Evolutionary conservation across 2,329 filamentous ascomycete genomes (phyloP), one percentile per base, ranked within the genome.

Genomic region (Diaporthe australafricana): DNA sequence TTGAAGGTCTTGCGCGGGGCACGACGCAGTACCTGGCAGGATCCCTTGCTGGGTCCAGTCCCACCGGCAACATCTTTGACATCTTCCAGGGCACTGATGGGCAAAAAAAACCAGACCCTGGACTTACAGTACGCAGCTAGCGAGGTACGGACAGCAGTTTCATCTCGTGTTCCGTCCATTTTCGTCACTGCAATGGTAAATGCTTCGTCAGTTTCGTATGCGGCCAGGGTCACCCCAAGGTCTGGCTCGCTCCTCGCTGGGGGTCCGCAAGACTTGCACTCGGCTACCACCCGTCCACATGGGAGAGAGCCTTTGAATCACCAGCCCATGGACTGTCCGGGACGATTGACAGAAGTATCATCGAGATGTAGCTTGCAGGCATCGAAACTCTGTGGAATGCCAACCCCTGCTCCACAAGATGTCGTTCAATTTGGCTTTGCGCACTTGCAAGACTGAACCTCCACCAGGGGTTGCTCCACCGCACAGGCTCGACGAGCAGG

Each of bases 71-170:
- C 50, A 20, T 25, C 65, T 56, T 45, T 56, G 65, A 32, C 50
- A 45, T 57, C 71, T 55, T 35, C 35, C n/a, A 27, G 63, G 57
- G 42, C 65, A 30, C 65, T n/a, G 47, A 42, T 35, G 52, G 32
- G 30, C n/a, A 47, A n/a, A 35, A 35, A n/a, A 32, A 53, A 30
- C 50, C 65, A 50, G 60, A 52, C 56, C 45, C 62, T 71, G 52
- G 25, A 53, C 22, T 20, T 65, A 45, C 60, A 53, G 20, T 25
- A 38, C 38, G 57, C 52, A 70, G 68, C 40, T 42, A 60, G 70
- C 60, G 71, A 60, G 70, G 75, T 71, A 76, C 74, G 73, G 74
- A 73, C 73, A 77, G 72, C 75, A 70, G 80, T 82, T 81, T 82
- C 80, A 81, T 73, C 70, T 77, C 72, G 57, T 72, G 75, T 75